phyloP scores from a whole-genome alignment of 2,329 filamentous ascomycete genomes.

The Conoideocrella luteorostrata region DNA sequence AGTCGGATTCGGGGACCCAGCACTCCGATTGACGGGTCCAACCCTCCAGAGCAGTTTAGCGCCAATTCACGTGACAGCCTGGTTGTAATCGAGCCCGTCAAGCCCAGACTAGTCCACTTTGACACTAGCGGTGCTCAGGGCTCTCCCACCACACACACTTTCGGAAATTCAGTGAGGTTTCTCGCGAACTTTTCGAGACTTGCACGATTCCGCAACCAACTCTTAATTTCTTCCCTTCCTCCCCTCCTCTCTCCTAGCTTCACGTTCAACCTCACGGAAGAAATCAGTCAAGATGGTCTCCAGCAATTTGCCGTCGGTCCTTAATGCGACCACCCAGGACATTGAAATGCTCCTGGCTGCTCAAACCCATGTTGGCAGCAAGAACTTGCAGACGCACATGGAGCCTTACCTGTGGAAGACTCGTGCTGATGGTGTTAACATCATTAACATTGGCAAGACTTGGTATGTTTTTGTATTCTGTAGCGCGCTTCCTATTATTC shows the following conservation, averaged over 20 bases:
- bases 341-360: slow-evolving; percentile 99
- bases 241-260: slow-evolving; percentile 18
- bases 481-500: too few species aligned
- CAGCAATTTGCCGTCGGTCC: slow-evolving; percentile 84
- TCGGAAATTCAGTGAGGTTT: slow-evolving; percentile 24
- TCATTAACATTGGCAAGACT: slow-evolving; percentile 99
- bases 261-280: slow-evolving; percentile 26
- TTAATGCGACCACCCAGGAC: slow-evolving; percentile 97
- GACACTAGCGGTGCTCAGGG: slow-evolving; percentile 26
- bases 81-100: not conserved
- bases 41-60: slow-evolving; percentile 20
- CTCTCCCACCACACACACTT: slow-evolving; percentile 33
- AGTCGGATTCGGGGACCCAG: too few species aligned
- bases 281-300: slow-evolving; percentile 78
- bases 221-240: slow-evolving; percentile 22
- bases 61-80: slow-evolving; percentile 23
- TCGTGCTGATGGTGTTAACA: slow-evolving; percentile 94
- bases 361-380: slow-evolving; percentile 92
- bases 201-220: slow-evolving; percentile 16
- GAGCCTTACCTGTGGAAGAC: slow-evolving; percentile 99
- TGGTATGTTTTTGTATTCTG: slow-evolving; percentile 72
- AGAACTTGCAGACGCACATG: slow-evolving; percentile 99
- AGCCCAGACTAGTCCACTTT: slow-evolving; percentile 15
- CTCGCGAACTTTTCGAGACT: slow-evolving; percentile 38
- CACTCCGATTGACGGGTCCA: too few species aligned